Base-by-base conservation (phyloP, 768 basidiomycete genomes). In the Collybia sp. region DNA sequence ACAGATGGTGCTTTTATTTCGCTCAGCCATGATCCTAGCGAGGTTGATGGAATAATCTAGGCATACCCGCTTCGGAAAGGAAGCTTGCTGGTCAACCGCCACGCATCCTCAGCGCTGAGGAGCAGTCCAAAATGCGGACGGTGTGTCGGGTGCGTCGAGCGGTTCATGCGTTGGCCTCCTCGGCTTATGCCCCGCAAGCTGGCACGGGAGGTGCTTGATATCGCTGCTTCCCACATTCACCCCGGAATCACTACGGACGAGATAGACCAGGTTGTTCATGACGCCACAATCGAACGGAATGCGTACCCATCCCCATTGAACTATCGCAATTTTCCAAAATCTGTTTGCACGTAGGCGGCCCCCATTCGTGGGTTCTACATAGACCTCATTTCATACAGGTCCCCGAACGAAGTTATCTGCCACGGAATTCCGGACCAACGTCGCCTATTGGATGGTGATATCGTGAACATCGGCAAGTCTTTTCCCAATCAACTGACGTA, bases 221-320 rank as follows among this genome's bases (percentile, higher is more conserved):
- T 90, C 46, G 86, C 90, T 13, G 95, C 94, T 1, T 80, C 93
- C 0, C 79, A 83, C 58, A 71, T 98, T 50, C 73, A 77, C 36
- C 90, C 93, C n/a, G 96, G 95, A 31, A 79, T 96, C 33, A 96
- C 95, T 10, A 97, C 96, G 1, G 93, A 98, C 59, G 91, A 93
- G 60, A 76, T 99, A 19, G 96, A 99, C 66, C 82, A 80, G 47
- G 83, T 97, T 52, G 93, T 95, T 12, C 96, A 99, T 67, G 80
- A 90, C 53, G 96, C 88, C 13, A 87, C 76, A 53, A 84, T 98
- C 52, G 86, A 94, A 67, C 76, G 94, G 43, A 83, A 91, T 53
- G 81, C 90, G 17, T 99, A 99, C 67, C 96, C 96, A 1, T 93
- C 90, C 19, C 90, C 96, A 37, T 71, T 98, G 49, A 91, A 91